Evolutionary conservation across 1,284 basidiomycete species (phyloP).

Genomic region (Cystobasidium sp.): DNA sequence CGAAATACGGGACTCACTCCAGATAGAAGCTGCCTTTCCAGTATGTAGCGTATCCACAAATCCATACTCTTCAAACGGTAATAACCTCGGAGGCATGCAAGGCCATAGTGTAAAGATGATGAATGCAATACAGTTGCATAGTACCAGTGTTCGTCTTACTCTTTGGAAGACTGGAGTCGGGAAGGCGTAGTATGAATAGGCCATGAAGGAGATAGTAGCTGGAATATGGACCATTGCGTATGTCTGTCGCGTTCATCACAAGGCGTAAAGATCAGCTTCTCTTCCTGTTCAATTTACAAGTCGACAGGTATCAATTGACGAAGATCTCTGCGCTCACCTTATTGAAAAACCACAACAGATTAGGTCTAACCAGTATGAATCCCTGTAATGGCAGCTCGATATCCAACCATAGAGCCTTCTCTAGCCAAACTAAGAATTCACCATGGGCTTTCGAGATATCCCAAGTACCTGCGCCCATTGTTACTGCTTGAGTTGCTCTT

Average conservation of each 20-base stretch:
- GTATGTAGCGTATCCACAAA: conserved; percentile 55
- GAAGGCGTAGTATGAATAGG: conserved; percentile 55
- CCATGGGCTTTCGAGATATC: conserved; percentile 55
- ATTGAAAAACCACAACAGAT: conserved; percentile 55
- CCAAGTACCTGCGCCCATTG: conserved; percentile 55
- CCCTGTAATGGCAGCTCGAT: conserved; percentile 55
- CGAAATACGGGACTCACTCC: conserved; percentile 38
- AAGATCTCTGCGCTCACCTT: too few species aligned
- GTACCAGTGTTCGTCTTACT: conserved; percentile 55
- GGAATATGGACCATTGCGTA: conserved; percentile 59
- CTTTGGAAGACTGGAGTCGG: conserved; percentile 54
- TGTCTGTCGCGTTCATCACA: too few species aligned
- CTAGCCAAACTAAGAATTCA: conserved; percentile 53
- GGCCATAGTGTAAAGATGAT: conserved; percentile 58
- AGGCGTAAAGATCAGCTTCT: too few species aligned
- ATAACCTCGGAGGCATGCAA: conserved; percentile 57
- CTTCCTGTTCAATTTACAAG: too few species aligned
- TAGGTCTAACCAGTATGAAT: conserved; percentile 52
- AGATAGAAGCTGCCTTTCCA: conserved; percentile 54
- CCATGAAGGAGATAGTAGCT: conserved; percentile 57
- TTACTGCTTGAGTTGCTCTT: conserved; percentile 55
- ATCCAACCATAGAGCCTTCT: conserved; percentile 54
- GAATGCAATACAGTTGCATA: conserved; percentile 57
- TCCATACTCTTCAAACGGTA: conserved; percentile 51
- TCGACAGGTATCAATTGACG: too few species aligned